Conservation (phyloP, 192 early-diverging fungal genomes). For the Backusella macrospora region DNA sequence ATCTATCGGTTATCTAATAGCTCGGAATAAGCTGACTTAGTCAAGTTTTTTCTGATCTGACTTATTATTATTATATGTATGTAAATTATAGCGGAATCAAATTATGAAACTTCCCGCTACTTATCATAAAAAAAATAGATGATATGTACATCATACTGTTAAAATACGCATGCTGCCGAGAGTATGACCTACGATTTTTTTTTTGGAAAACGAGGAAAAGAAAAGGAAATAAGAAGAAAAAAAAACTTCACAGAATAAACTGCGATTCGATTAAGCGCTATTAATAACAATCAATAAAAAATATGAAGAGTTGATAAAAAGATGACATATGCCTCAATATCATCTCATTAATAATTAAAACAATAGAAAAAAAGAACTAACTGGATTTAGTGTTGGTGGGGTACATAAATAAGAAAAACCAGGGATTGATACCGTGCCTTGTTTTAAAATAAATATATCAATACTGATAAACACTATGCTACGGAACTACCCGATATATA, state of each 20-base stretch:
- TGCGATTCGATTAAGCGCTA: neutral
- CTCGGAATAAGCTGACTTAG: neutral
- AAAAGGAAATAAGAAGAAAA: neutral
- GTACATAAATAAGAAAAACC: neutral
- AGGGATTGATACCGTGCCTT: neutral
- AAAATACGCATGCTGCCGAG: neutral
- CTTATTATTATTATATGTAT: conserved; percentile 3
- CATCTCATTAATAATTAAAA: conserved; percentile 11
- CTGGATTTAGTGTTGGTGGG: neutral
- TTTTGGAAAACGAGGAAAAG: neutral
- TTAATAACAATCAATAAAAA: neutral
- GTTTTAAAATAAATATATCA: neutral
- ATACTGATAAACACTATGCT: neutral
- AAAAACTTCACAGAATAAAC: neutral
- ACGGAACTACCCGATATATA: neutral
- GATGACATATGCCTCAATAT: neutral
- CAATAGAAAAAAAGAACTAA: conserved; percentile 4
- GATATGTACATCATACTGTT: neutral
- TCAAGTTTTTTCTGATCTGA: neutral
- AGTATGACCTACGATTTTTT: neutral
- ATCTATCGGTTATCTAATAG: neutral
- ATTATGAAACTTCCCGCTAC: neutral
- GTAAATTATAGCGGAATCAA: neutral
- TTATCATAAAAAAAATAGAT: neutral
- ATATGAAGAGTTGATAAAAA: neutral